A percentile compares a stretch with the other conserved stretches of the same genome.
Conservation (phyloP, 805 yeast genomes). For the Teunomyces aglyptinius region DNA sequence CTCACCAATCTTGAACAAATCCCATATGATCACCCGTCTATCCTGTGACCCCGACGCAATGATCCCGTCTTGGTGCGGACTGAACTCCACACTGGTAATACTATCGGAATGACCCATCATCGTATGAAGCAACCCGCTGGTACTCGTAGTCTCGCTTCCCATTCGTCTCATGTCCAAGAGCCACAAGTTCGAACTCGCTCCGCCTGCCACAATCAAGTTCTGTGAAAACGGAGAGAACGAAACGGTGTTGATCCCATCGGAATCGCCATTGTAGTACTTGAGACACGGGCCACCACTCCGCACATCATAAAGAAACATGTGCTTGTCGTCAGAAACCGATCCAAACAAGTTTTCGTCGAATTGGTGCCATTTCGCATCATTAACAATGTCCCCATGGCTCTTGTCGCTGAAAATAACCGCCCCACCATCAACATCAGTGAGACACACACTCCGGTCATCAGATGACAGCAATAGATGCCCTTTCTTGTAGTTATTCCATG, state of each 20-base stretch:
- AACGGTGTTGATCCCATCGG: slow-evolving; percentile 55
- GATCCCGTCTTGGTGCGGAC: slow-evolving; percentile 73
- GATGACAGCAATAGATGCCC: slow-evolving; percentile 60
- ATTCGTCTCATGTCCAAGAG: slow-evolving; percentile 62
- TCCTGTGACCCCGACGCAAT: slow-evolving; percentile 77
- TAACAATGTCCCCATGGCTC: slow-evolving; percentile 59
- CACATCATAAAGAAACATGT: slow-evolving; percentile 53
- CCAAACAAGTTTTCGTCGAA: slow-evolving; percentile 55
- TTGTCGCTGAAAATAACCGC: slow-evolving; percentile 14
- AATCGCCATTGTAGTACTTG: slow-evolving; percentile 22
- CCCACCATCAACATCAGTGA: slow-evolving; percentile 49
- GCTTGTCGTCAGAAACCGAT: slow-evolving; percentile 70
- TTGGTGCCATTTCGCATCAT: slow-evolving; percentile 73
- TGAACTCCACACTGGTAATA: slow-evolving; percentile 73
- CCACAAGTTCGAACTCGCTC: slow-evolving; percentile 63
- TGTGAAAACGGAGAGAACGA: slow-evolving; percentile 63
- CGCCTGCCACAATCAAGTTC: slow-evolving; percentile 66
- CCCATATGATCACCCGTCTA: slow-evolving; percentile 80
- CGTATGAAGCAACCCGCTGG: slow-evolving; percentile 51
- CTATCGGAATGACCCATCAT: slow-evolving; percentile 80
- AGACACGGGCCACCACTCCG: slow-evolving; percentile 35
- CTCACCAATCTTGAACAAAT: slow-evolving; percentile 71
- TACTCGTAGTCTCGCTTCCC: slow-evolving; percentile 7
- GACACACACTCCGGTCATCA: slow-evolving; percentile 62
- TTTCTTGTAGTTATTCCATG: slow-evolving; percentile 53